Conservation (phyloP, 2,329 filamentous ascomycete species). For the Fusarium tupiense region DNA sequence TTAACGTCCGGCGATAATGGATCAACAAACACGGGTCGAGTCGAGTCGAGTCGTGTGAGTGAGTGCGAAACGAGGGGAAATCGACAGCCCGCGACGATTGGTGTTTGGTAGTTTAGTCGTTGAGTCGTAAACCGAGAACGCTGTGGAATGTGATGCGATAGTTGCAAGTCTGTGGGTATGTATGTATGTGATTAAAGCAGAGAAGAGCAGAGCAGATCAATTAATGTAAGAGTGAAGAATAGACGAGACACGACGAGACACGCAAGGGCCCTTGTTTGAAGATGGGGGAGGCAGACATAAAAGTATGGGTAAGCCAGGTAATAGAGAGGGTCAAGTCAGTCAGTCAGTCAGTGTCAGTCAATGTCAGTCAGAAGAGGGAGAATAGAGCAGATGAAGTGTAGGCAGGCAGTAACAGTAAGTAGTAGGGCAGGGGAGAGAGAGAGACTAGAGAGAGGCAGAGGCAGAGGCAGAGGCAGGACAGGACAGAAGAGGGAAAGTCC, state of each 20-base stretch:
- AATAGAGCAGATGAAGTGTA: not conserved
- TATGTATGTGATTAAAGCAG: slow-evolving; percentile 23
- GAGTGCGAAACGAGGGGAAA: slow-evolving; percentile 36
- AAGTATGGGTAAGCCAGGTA: not conserved
- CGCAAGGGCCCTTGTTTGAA: slow-evolving; percentile 28
- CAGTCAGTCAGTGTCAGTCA: not conserved
- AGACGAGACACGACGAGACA: slow-evolving; percentile 13
- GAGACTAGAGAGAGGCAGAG: not conserved
- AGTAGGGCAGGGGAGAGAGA: slow-evolving; percentile 11
- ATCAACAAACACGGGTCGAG: slow-evolving; percentile 17
- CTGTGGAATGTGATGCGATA: slow-evolving; percentile 16
- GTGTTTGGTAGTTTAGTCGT: slow-evolving; percentile 19
- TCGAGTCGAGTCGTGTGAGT: slow-evolving; percentile 12
- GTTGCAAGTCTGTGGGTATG: slow-evolving; percentile 15
- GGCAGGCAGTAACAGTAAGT: not conserved
- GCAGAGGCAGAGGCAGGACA: not conserved
- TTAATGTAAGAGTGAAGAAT: slow-evolving; percentile 21
- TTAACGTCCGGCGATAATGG: slow-evolving; percentile 1
- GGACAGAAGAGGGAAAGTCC: slow-evolving; percentile 14
- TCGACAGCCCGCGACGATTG: slow-evolving; percentile 45
- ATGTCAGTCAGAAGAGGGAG: slow-evolving; percentile 5
- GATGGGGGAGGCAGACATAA: slow-evolving; percentile 12
- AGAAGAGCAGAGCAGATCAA: slow-evolving; percentile 26
- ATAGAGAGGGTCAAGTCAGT: not conserved
- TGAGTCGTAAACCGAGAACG: slow-evolving; percentile 28